Base-by-base conservation (phyloP, 129 eudicot genomes). In the Centella asiatica region DNA sequence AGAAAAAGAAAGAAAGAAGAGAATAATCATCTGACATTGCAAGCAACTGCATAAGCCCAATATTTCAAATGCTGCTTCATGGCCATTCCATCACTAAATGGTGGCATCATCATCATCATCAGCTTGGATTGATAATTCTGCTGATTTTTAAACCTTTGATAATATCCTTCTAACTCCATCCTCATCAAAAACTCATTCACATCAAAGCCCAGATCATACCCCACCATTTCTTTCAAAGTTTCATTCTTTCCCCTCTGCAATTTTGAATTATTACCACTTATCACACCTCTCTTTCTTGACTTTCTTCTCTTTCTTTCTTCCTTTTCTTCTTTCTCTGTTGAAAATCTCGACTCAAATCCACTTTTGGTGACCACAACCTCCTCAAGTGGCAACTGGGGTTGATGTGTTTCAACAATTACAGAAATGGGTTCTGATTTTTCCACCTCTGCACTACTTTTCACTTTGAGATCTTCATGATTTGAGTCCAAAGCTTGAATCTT, bases 1-100 rank as follows among this genome's bases (percentile, higher is more conserved):
- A 24, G 26, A 3, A 22, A 6, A 10, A n/a, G 2, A 20, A 26
- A 13, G 26, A n/a, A 15, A 28, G 2, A 17, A 54, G 40, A 54
- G 19, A 7, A 33, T 1, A 55, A 7, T 47, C 28, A 67, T 55
- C 27, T 56, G 40, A 50, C 68, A 50, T 44, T 52, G 26, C 52
- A 70, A 28, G 75, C 75, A 62, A 70, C 75, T 26, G 75, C 68
- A 70, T 48, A 39, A 23, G 75, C 75, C 74, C 75, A 70, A 6
- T 68, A 59, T 11, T 62, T 70, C 12, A 70, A 44, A 60, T 60
- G 75, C 55, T 60, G 31, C 34, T 49, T 70, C 75, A 70, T 60
- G 27, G 68, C 75, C 55, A 67, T 28, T 2, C 39, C 72, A 55
- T 67, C 72, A 40, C 56, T 56, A 15, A 67, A 55, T 4, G 72